phyloP scores from a whole-genome alignment of 164 flowering plant species.

The Vitis cinerea region DNA sequence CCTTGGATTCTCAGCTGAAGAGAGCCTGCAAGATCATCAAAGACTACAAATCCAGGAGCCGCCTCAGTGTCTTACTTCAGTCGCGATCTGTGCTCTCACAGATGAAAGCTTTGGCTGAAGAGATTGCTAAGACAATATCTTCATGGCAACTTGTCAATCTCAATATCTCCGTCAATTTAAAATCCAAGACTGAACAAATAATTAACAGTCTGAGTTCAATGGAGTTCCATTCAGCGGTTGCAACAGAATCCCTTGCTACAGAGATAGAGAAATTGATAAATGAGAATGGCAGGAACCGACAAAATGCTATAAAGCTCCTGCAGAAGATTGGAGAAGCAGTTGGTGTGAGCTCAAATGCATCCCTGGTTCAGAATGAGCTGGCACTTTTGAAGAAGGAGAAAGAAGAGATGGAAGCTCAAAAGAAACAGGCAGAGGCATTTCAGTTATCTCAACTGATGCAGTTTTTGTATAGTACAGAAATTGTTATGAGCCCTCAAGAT shows the following conservation, averaged over 20 bases:
- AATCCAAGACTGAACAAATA: conserved; percentile 12
- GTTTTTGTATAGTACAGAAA: conserved; percentile 22
- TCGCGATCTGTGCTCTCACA: conserved; percentile 8
- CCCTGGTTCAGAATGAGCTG: conserved; percentile 21
- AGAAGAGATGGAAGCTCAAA: conserved; percentile 22
- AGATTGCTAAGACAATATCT: conserved; percentile 21
- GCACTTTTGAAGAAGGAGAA: conserved; percentile 21
- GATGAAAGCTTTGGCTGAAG: conserved; percentile 18
- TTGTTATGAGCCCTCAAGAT: conserved; percentile 11
- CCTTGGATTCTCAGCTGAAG: conserved; percentile 8
- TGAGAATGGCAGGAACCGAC: conserved; percentile 3
- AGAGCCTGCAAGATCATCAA: conserved; percentile 16
- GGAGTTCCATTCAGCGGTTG: conserved; percentile 17
- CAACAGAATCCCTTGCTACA: conserved; percentile 13
- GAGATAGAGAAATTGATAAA: conserved; percentile 14
- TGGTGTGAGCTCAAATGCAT: conserved; percentile 16
- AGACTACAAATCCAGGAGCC: conserved; percentile 19
- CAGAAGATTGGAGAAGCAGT: conserved; percentile 21
- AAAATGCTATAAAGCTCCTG: conserved; percentile 15
- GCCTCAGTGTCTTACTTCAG: conserved; percentile 16
- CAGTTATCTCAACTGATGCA: conserved; percentile 26
- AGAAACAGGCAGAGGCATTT: conserved; percentile 30
- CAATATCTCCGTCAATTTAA: conserved; percentile 11
- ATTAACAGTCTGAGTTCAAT: conserved; percentile 15
- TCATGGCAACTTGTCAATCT: conserved; percentile 21